These are phyloP conservation scores for Macrophomina tecta DNA, from an alignment of 2,329 filamentous ascomycete genomes.

Conservation along the genomic window DNA sequence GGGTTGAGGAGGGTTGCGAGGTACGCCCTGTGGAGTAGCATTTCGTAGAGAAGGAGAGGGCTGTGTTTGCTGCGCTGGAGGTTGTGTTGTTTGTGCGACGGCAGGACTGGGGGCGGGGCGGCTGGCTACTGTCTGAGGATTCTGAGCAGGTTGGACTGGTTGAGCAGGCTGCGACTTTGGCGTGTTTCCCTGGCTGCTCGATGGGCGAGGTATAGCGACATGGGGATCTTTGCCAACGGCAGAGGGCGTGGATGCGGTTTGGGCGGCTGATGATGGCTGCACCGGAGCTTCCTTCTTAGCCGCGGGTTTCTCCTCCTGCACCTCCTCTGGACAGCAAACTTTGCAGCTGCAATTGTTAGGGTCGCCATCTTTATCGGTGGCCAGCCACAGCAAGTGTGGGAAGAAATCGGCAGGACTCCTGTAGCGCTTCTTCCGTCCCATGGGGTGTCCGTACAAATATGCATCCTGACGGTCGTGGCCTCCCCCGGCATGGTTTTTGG, in stretches of 20 bases:
- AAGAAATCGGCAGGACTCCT: slow-evolving; percentile 66
- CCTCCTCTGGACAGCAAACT: slow-evolving; percentile 61
- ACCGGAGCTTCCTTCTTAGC: slow-evolving; percentile 38
- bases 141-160: slow-evolving; percentile 28
- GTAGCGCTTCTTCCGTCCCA: slow-evolving; percentile 63
- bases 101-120: neutral
- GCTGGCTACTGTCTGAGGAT: neutral
- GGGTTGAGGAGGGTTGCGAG: neutral
- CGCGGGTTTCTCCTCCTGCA: slow-evolving; percentile 47
- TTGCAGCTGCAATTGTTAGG: slow-evolving; percentile 63
- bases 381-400: slow-evolving; percentile 64
- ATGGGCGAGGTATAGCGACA: slow-evolving; percentile 1
- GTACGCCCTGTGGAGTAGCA: neutral
- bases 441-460: slow-evolving; percentile 66
- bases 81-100: neutral
- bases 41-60: neutral
- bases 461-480: slow-evolving; percentile 63
- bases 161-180: slow-evolving; percentile 16
- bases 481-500: slow-evolving; percentile 57
- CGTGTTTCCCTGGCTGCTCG: slow-evolving; percentile 28
- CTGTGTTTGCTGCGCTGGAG: slow-evolving; percentile 6
- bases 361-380: slow-evolving; percentile 59
- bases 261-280: slow-evolving; percentile 20
- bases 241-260: neutral
- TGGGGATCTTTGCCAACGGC: neutral